These are phyloP conservation scores for Gelatoporia subvermispora DNA, from an alignment of 768 basidiomycete species.

Conservation along the genomic window DNA sequence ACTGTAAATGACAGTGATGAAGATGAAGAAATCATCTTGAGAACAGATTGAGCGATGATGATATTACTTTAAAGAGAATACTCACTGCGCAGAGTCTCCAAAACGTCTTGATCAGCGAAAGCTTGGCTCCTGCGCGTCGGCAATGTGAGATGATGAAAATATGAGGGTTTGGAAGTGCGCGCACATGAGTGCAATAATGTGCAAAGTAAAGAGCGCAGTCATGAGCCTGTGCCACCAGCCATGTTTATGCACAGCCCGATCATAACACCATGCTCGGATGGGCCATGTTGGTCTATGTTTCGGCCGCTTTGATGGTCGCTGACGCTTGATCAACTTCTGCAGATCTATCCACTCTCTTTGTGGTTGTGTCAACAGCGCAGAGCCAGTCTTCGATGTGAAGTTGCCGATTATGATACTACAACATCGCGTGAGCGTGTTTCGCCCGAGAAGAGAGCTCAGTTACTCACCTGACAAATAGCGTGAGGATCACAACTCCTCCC, in stretches of 20 bases:
- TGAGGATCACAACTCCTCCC: slow-evolving; percentile 85
- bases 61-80: not conserved
- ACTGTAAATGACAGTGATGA: slow-evolving; percentile 65
- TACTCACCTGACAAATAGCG: slow-evolving; percentile 82
- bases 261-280: slow-evolving; percentile 83
- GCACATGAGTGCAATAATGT: slow-evolving; percentile 81
- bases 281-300: slow-evolving; percentile 46
- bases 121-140: slow-evolving; percentile 65
- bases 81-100: slow-evolving; percentile 60
- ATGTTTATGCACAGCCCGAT: slow-evolving; percentile 85
- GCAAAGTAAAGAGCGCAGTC: slow-evolving; percentile 73
- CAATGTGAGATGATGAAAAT: slow-evolving; percentile 5
- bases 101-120: slow-evolving; percentile 45
- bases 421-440: slow-evolving; percentile 8
- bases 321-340: slow-evolving; percentile 80
- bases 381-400: slow-evolving; percentile 82
- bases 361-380: slow-evolving; percentile 77
- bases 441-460: not conserved
- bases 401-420: slow-evolving; percentile 91
- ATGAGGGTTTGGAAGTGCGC: slow-evolving; percentile 22
- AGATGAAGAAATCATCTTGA: slow-evolving; percentile 76
- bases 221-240: slow-evolving; percentile 88
- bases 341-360: slow-evolving; percentile 95
- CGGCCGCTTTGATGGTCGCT: slow-evolving; percentile 82
- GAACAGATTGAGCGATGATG: not conserved